Evolutionary conservation across 2,329 filamentous ascomycete species (phyloP), one percentile per base, ranked within the genome.

Genomic region (Xylariaceae sp.): DNA sequence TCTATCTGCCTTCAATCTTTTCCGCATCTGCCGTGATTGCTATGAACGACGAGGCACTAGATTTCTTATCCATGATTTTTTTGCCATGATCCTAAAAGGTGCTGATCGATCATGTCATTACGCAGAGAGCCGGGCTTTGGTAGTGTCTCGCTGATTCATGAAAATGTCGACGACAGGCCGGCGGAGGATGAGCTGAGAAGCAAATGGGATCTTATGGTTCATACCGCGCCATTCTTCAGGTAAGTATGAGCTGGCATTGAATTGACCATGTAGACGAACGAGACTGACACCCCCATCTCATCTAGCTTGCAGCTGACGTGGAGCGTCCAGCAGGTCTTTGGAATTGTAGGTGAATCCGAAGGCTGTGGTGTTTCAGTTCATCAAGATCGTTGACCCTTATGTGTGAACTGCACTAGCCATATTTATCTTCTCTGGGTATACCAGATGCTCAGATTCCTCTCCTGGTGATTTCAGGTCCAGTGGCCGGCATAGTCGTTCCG

Each of bases 291-390:
- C 7, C 48, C 11, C 17, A 34, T 30, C 48, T 55, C 23, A 13
- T 17, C 23, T 44, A 55, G 52, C 42, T 39, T 55, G 10, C 52
- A 55, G 39, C 18, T 55, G 39, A 11, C 52, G 23, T 55, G 52
- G 52, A 55, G 52, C 52, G 39, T 55, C n/a, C 52, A 55, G 13
- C 52, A 55, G 47, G 52, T 55, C 52, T 55, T 55, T 15, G 52
- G 52, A 5, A 55, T 55, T n/a, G 52, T 55, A 15, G 39, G 52
- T 55, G 15, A 39, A 47, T 8, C 37, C 9, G 37, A 47, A 55
- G 6, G 17, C 18, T 8, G 10, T 37, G 6, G 35, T 13, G 10
- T 54, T 23, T 42, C n/a, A 30, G 13, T 4, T 47, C n/a, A 3
- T 11, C 35, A 15, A 15, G 18, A 23, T 55, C 52, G 15, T 37